Conservation (phyloP, 768 basidiomycete genomes). For the Podaxis carcinomalis region DNA sequence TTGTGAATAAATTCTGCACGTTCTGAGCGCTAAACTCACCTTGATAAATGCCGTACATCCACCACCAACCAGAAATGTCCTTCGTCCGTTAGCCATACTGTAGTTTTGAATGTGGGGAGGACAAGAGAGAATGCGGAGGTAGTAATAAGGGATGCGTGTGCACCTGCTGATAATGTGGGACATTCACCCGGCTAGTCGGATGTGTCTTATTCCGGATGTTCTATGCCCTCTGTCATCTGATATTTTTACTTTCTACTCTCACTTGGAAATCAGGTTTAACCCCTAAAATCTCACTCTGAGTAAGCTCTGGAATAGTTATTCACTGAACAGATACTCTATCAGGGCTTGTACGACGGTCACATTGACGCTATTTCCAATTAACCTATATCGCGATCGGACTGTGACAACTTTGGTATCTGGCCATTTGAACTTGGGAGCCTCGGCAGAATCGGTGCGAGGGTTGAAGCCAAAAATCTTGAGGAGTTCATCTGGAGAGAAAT, state of each 20-base stretch:
- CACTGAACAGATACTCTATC: slow-evolving; percentile 51
- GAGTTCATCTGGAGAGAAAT: slow-evolving; percentile 72
- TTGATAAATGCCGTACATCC: slow-evolving; percentile 80
- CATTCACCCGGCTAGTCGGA: background rate
- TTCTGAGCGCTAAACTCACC: slow-evolving; percentile 31
- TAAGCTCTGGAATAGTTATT: background rate
- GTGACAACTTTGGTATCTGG: slow-evolving; percentile 45
- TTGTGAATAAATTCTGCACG: slow-evolving; percentile 9
- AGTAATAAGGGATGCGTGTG: background rate
- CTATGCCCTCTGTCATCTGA: background rate
- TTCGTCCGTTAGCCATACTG: slow-evolving; percentile 33
- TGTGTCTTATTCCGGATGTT: background rate
- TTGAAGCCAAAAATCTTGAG: slow-evolving; percentile 64
- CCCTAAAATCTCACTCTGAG: background rate
- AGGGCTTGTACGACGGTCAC: slow-evolving; percentile 64
- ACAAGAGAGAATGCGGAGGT: background rate
- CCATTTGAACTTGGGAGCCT: slow-evolving; percentile 47
- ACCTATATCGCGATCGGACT: slow-evolving; percentile 64
- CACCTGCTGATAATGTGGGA: background rate
- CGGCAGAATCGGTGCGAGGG: slow-evolving; percentile 15
- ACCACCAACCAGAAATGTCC: slow-evolving; percentile 65
- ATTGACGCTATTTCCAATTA: slow-evolving; percentile 84
- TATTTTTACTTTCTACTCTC: background rate
- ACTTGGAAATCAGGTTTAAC: background rate
- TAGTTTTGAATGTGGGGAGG: background rate